A percentile compares a stretch with the other conserved stretches of the same genome.
Conservation (phyloP, 179 eudicot species). For the Actinidia arguta region DNA sequence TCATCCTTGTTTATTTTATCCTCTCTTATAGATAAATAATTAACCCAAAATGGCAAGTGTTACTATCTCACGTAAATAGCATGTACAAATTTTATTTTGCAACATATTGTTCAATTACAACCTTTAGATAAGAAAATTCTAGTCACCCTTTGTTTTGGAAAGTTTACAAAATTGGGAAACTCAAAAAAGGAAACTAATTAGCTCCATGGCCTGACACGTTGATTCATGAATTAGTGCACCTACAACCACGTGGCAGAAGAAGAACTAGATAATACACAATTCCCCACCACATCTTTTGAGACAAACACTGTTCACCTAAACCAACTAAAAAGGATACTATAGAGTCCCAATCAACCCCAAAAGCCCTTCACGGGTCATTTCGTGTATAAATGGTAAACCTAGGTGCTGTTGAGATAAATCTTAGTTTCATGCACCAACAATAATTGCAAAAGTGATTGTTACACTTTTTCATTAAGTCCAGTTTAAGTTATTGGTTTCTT, state of each 20-base stretch:
- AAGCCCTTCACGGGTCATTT: conserved; percentile 19
- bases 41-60: neutral
- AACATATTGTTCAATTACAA: neutral
- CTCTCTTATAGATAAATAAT: neutral
- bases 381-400: neutral
- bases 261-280: neutral
- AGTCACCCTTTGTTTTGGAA: neutral
- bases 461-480: neutral
- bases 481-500: no score
- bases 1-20: no score
- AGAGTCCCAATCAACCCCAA: neutral
- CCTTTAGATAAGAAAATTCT: neutral
- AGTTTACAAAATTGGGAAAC: neutral
- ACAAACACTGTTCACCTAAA: neutral
- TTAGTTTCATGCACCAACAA: neutral
- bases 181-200: neutral
- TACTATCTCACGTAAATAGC: neutral
- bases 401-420: neutral
- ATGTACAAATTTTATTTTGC: neutral
- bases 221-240: conserved; percentile 30
- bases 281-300: neutral
- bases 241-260: conserved; percentile 48
- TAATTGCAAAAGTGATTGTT: neutral
- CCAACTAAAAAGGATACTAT: neutral
- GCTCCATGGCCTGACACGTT: neutral